Conservation (phyloP, 2,329 filamentous ascomycete species). For the Westerdykella aurantiaca region DNA sequence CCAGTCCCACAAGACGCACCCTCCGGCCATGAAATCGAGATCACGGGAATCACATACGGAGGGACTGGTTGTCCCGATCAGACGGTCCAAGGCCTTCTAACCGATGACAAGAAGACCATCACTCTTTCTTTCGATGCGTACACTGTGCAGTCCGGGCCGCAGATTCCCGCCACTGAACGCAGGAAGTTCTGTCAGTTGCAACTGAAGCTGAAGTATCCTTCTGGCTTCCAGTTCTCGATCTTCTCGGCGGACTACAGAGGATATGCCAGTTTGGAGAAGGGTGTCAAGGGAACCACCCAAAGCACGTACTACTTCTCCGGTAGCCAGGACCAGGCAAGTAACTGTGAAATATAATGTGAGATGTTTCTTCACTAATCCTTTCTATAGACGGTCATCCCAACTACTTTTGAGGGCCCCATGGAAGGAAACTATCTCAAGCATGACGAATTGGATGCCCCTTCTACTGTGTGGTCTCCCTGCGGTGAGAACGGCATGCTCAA, state of each 20-base stretch:
- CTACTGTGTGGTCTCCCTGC: conserved; percentile 46
- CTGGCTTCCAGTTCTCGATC: conserved; percentile 44
- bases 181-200: conserved; percentile 48
- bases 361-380: neutral
- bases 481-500: conserved; percentile 43
- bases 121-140: conserved; percentile 47
- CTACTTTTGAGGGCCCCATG: conserved; percentile 29
- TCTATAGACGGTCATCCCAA: conserved; percentile 20
- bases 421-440: conserved; percentile 20
- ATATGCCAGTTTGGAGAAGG: conserved; percentile 39
- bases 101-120: conserved; percentile 37
- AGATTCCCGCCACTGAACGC: conserved; percentile 34
- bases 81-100: conserved; percentile 28
- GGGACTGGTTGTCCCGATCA: conserved; percentile 39
- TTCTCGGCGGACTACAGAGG: conserved; percentile 46
- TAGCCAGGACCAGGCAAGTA: conserved; percentile 30
- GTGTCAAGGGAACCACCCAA: conserved; percentile 41
- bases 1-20: conserved; percentile 12
- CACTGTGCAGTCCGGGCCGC: conserved; percentile 41
- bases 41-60: conserved; percentile 38
- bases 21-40: conserved; percentile 26
- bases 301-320: conserved; percentile 49
- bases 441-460: conserved; percentile 32
- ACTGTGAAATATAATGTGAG: neutral
- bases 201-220: conserved; percentile 43